Percentiles rank a stretch among this genome's conserved stretches.
Evolutionary conservation across 768 basidiomycete genomes (phyloP).

Genomic region (Lactarius psammicola): DNA sequence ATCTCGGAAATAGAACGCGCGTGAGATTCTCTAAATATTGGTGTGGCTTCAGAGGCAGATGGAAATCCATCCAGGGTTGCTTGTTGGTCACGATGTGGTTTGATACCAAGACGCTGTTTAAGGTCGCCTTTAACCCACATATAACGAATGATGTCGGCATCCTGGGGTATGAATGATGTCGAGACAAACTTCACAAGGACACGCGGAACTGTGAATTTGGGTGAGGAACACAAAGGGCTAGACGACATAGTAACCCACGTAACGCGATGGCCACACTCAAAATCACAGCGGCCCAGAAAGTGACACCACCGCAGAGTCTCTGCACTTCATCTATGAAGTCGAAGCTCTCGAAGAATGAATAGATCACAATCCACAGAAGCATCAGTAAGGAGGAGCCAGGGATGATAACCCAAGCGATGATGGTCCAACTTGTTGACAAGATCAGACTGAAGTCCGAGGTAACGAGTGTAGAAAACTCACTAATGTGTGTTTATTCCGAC

Average conservation of each 20-base stretch:
- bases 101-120: conserved; percentile 75
- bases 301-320: conserved; percentile 72
- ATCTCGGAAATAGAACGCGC: conserved; percentile 64
- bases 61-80: not conserved
- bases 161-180: conserved; percentile 71
- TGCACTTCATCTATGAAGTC: conserved; percentile 73
- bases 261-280: conserved; percentile 69
- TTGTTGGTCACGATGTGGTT: conserved; percentile 49
- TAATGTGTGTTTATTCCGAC: conserved; percentile 89
- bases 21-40: conserved; percentile 70
- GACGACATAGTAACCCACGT: conserved; percentile 44
- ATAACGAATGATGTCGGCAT: conserved; percentile 90
- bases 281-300: conserved; percentile 81
- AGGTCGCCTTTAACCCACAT: conserved; percentile 84
- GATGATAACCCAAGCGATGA: conserved; percentile 80
- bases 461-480: conserved; percentile 49
- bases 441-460: conserved; percentile 13
- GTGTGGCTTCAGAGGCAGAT: conserved; percentile 56
- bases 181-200: conserved; percentile 74
- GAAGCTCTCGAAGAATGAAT: conserved; percentile 72
- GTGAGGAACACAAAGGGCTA: conserved; percentile 8
- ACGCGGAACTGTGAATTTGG: conserved; percentile 61
- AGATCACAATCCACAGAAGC: conserved; percentile 85
- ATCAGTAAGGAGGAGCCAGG: conserved; percentile 78
- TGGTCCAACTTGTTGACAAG: conserved; percentile 58